phyloP scores from a whole-genome alignment of 2,329 filamentous ascomycete genomes.

The Daldinia sp. region DNA sequence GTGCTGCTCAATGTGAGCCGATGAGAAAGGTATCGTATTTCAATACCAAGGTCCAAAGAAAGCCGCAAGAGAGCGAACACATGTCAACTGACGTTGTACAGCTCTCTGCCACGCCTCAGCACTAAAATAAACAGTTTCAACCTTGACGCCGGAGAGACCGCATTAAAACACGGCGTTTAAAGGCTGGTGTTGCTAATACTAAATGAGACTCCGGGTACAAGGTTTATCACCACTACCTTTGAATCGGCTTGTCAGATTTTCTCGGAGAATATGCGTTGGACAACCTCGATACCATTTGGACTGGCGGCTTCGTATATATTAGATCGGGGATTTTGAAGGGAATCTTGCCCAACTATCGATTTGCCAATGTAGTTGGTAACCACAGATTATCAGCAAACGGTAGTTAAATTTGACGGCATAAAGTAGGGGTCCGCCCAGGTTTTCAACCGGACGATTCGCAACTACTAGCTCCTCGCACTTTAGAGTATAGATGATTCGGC shows the following conservation, averaged over 20 bases:
- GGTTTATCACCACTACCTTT: slow-evolving; percentile 13
- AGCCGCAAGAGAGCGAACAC: slow-evolving; percentile 26
- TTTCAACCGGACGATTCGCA: background rate
- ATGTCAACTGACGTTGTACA: slow-evolving; percentile 35
- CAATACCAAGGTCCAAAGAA: slow-evolving; percentile 1
- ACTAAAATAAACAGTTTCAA: slow-evolving; percentile 22
- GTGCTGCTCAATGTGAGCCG: slow-evolving; percentile 1
- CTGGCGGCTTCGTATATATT: slow-evolving; percentile 3
- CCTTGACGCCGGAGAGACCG: slow-evolving; percentile 21
- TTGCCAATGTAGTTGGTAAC: slow-evolving; percentile 14
- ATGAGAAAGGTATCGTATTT: slow-evolving; percentile 9
- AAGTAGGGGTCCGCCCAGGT: background rate
- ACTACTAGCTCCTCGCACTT: background rate
- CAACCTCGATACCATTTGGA: slow-evolving; percentile 12
- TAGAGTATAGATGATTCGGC: background rate
- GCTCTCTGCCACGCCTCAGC: slow-evolving; percentile 26
- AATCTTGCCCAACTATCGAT: background rate
- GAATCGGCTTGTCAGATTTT: slow-evolving; percentile 18
- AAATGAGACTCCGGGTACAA: slow-evolving; percentile 9
- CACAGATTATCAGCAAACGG: background rate
- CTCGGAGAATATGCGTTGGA: slow-evolving; percentile 15
- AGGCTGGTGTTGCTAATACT: slow-evolving; percentile 11
- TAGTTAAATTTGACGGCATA: slow-evolving; percentile 1
- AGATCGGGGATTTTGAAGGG: slow-evolving; percentile 2
- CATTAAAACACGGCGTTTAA: slow-evolving; percentile 14